A percentile compares a stretch with the other conserved stretches of the same genome.
phyloP scores from a whole-genome alignment of 2,329 filamentous ascomycete genomes.

The Sporothrix schenckii region DNA sequence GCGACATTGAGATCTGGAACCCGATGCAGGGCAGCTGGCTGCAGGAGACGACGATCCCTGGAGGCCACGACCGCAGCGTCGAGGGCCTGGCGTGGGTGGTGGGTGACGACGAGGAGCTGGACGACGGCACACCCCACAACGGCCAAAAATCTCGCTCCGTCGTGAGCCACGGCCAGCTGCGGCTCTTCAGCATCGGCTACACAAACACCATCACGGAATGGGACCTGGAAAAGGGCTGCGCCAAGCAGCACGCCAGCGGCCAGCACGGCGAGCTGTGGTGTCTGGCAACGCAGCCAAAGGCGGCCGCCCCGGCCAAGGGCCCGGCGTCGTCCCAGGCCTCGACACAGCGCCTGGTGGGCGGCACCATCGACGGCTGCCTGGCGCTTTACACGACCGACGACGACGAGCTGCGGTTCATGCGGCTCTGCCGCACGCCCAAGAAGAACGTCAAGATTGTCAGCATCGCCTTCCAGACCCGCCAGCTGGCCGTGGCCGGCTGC shows the following conservation, averaged over 20 bases:
- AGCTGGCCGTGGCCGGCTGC: slow-evolving; percentile 84
- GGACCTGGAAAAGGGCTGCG: slow-evolving; percentile 79
- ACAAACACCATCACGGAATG: slow-evolving; percentile 92
- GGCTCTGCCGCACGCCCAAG: slow-evolving; percentile 65
- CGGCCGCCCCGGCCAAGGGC: slow-evolving; percentile 38
- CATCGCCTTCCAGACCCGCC: slow-evolving; percentile 82
- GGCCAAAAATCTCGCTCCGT: slow-evolving; percentile 41
- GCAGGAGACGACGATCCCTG: slow-evolving; percentile 83
- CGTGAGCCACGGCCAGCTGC: slow-evolving; percentile 68
- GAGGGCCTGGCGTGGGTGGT: slow-evolving; percentile 92
- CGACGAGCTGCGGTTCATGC: slow-evolving; percentile 77
- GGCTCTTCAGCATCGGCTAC: slow-evolving; percentile 95
- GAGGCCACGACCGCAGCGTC: slow-evolving; percentile 81
- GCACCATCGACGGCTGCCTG: slow-evolving; percentile 88
- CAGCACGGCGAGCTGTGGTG: slow-evolving; percentile 98
- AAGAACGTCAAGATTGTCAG: slow-evolving; percentile 90
- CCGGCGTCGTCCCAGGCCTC: slow-evolving; percentile 35
- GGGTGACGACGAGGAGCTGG: slow-evolving; percentile 72
- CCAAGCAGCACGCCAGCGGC: slow-evolving; percentile 80
- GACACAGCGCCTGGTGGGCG: slow-evolving; percentile 70
- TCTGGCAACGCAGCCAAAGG: slow-evolving; percentile 78
- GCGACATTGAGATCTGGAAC: slow-evolving; percentile 98
- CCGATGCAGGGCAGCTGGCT: slow-evolving; percentile 80
- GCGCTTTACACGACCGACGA: slow-evolving; percentile 86
- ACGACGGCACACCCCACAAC: slow-evolving; percentile 47